Percentiles rank a stretch among this genome's conserved stretches.
phyloP scores from a whole-genome alignment of 2,329 filamentous ascomycete genomes.

The Moelleriella libera region DNA sequence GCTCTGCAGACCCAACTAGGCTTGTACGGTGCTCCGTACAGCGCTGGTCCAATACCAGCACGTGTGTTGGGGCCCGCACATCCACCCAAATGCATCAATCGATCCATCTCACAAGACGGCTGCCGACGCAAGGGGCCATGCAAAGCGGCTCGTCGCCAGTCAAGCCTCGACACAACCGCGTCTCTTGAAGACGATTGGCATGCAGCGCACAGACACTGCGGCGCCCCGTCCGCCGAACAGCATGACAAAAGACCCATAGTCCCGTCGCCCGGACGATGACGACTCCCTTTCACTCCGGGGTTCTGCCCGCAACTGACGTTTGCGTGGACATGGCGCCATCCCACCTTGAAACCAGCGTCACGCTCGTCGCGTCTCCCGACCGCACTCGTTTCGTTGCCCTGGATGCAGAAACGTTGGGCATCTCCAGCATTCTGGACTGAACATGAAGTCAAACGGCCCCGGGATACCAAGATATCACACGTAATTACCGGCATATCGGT shows the following conservation, averaged over 20 bases:
- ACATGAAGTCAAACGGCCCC: too few relatives aligned
- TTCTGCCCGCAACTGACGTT: not conserved
- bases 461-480: too few relatives aligned
- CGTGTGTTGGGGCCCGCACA: not conserved
- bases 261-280: constrained; percentile 3
- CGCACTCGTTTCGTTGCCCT: not conserved
- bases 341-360: not conserved
- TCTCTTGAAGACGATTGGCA: constrained; percentile 1
- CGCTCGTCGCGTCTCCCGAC: constrained; percentile 4
- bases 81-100: not conserved
- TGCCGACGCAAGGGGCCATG: not conserved
- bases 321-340: not conserved
- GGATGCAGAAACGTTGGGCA: too few relatives aligned
- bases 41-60: not conserved
- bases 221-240: not conserved
- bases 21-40: not conserved
- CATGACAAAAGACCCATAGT: not conserved
- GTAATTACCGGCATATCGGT: too few relatives aligned
- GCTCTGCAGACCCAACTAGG: not conserved
- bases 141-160: constrained; percentile 1
- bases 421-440: too few relatives aligned
- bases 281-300: not conserved
- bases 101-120: not conserved
- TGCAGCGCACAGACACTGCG: not conserved
- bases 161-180: not conserved